Percentiles rank a stretch among this genome's conserved stretches.
Evolutionary conservation across 441 rosid genomes (phyloP).

Genomic region (Raphanus hybrid): DNA sequence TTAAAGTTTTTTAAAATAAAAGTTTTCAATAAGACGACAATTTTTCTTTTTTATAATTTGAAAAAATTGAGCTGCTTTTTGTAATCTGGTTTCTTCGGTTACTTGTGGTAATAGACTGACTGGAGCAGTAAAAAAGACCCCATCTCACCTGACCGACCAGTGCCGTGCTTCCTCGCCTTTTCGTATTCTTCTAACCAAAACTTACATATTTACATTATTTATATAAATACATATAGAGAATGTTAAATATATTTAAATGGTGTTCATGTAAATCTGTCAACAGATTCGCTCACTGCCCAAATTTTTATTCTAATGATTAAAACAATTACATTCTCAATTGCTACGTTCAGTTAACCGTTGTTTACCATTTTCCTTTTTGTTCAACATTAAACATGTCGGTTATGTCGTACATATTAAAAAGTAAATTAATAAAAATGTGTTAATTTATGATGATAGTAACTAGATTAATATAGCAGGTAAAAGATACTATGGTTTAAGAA

Average conservation of each 20-base stretch:
- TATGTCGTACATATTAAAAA: background rate
- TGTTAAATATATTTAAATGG: background rate
- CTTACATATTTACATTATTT: background rate
- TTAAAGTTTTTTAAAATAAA: background rate
- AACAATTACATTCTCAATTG: conserved; percentile 33
- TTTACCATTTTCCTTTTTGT: background rate
- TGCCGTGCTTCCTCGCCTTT: conserved; percentile 37
- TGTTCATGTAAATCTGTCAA: conserved; percentile 25
- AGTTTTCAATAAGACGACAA: background rate
- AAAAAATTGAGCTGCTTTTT: conserved; percentile 6
- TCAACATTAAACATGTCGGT: background rate
- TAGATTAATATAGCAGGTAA: background rate
- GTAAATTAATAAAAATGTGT: background rate
- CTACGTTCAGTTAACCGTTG: conserved; percentile 36
- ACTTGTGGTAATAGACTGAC: conserved; percentile 46
- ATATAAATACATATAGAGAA: background rate
- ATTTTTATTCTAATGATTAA: conserved; percentile 30
- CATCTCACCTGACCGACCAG: conserved; percentile 44
- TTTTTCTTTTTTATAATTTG: background rate
- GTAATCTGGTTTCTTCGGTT: conserved; percentile 41
- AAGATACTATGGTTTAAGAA: background rate
- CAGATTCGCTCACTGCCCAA: conserved; percentile 36
- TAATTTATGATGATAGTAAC: background rate
- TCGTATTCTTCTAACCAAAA: conserved; percentile 40
- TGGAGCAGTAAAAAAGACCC: conserved; percentile 40